Base-by-base conservation (phyloP, 441 rosid species). In the Mallotus repandus region DNA sequence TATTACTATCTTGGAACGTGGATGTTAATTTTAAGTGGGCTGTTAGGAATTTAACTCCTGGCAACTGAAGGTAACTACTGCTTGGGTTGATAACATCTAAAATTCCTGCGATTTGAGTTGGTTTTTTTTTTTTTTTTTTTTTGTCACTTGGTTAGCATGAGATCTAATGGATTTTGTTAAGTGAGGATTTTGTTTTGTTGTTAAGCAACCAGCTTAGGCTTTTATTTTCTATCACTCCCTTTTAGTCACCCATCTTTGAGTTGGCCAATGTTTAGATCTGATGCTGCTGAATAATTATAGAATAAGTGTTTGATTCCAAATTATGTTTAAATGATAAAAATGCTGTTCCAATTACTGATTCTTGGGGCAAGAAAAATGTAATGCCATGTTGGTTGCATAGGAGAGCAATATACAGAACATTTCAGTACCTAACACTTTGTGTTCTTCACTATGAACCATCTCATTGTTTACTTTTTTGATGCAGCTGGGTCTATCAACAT, bases 401-500 rank as follows among this genome's bases (percentile, higher is more conserved):
- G 48, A 43, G 65, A 71, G 56, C 74, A 49, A 29, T 16, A 0
- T 66, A 9, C 25, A 32, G 49, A 29, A 18, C 11, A 58, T 4
- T 13, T 32, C 0, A n/a, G 21, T 63, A 53, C 58, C 68, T 19
- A 38, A 32, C 50, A 32, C 55, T 19, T 32, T 4, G 65, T 7
- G 5, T n/a, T 13, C 25, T 21, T 43, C 0, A 6, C 22, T 18
- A 43, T 57, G 7, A 49, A 4, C 2, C 11, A 18, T 59, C 50
- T 73, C 52, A 69, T 48, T 60, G 1, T 49, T n/a, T 61, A 63
- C 50, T 76, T 80, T 64, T 67, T 70, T 70, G 68, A n/a, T 86
- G 85, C 90, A 89, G 96, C 97, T 76, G 98, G 97, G 4, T 91
- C 98, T 1, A 93, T 93, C 78, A 91, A 93, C 80, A 74, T 96